Evolutionary conservation across 139 green algal species (phyloP).

Genomic region (Yamagishiella unicocca): DNA sequence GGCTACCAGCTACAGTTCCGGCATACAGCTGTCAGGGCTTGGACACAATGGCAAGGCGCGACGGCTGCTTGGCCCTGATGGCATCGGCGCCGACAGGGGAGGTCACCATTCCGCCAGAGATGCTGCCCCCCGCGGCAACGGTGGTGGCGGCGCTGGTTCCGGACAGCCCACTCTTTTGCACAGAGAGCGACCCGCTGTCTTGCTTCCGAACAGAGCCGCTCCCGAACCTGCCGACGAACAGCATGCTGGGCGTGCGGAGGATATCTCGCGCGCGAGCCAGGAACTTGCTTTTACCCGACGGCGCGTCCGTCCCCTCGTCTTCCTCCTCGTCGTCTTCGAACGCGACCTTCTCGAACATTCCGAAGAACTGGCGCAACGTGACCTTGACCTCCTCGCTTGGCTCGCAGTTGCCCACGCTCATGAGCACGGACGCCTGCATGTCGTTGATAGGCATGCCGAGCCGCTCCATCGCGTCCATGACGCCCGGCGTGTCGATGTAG

Average conservation of each 20-base stretch:
- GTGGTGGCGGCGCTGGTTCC: neutral
- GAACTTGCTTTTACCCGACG: neutral
- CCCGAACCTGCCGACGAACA: neutral
- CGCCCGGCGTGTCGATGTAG: slow-evolving; percentile 25
- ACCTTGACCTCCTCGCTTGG: slow-evolving; percentile 23
- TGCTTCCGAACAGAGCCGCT: neutral
- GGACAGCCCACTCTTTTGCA: neutral
- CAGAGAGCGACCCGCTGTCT: neutral
- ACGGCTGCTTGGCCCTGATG: neutral
- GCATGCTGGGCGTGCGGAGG: neutral
- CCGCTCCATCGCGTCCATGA: slow-evolving; percentile 44
- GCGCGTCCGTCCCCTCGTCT: neutral
- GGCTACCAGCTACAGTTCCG: neutral
- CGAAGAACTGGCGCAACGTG: slow-evolving; percentile 45
- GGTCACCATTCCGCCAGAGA: neutral
- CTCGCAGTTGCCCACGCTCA: neutral
- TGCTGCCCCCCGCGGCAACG: neutral
- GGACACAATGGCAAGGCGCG: neutral
- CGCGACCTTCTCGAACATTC: slow-evolving; percentile 12
- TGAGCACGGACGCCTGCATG: slow-evolving; percentile 32
- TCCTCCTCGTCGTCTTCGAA: slow-evolving; percentile 21
- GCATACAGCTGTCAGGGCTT: neutral
- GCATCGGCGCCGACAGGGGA: neutral
- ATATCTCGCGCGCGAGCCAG: neutral
- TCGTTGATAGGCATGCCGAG: slow-evolving; percentile 43